phyloP scores from a whole-genome alignment of 805 yeast genomes.

The Ogataea polymorpha region DNA sequence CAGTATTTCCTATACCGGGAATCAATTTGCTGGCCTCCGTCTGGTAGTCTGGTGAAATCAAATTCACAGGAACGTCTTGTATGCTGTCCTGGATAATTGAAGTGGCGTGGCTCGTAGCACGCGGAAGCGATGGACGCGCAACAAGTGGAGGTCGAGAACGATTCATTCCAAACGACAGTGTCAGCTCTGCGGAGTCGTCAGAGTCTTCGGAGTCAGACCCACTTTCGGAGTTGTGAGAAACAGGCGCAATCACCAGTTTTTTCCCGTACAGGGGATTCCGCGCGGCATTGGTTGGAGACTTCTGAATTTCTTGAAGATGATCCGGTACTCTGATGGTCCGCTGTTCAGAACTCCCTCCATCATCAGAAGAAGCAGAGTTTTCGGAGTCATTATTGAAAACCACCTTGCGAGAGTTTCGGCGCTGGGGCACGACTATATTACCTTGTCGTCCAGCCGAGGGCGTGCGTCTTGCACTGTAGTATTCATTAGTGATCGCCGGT shows the following conservation, averaged over 20 bases:
- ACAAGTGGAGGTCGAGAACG: not conserved
- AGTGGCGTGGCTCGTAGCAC: slow-evolving; percentile 1
- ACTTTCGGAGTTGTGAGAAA: slow-evolving; percentile 8
- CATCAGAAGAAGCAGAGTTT: slow-evolving; percentile 8
- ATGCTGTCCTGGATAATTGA: slow-evolving; percentile 4
- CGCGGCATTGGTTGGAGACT: not conserved
- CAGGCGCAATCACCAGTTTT: slow-evolving; percentile 5
- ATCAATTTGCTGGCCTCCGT: slow-evolving; percentile 12
- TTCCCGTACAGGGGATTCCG: slow-evolving; percentile 22
- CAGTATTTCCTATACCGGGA: slow-evolving; percentile 10
- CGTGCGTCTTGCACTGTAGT: slow-evolving; percentile 2
- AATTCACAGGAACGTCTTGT: slow-evolving; percentile 15
- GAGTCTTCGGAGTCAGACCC: slow-evolving; percentile 10
- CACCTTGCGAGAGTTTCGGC: slow-evolving; percentile 18
- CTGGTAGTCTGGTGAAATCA: slow-evolving; percentile 8
- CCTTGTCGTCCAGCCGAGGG: not conserved
- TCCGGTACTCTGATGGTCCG: not conserved
- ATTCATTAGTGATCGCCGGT: slow-evolving; percentile 18
- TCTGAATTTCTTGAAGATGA: not conserved
- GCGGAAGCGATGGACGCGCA: slow-evolving; percentile 1
- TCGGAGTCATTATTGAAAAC: slow-evolving; percentile 14
- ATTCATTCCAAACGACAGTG: slow-evolving; percentile 17
- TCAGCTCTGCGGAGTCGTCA: slow-evolving; percentile 20
- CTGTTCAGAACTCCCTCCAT: not conserved
- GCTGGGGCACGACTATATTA: slow-evolving; percentile 1